Evolutionary conservation across 2,329 filamentous ascomycete genomes (phyloP).

Genomic region (Pezicula radicicola): DNA sequence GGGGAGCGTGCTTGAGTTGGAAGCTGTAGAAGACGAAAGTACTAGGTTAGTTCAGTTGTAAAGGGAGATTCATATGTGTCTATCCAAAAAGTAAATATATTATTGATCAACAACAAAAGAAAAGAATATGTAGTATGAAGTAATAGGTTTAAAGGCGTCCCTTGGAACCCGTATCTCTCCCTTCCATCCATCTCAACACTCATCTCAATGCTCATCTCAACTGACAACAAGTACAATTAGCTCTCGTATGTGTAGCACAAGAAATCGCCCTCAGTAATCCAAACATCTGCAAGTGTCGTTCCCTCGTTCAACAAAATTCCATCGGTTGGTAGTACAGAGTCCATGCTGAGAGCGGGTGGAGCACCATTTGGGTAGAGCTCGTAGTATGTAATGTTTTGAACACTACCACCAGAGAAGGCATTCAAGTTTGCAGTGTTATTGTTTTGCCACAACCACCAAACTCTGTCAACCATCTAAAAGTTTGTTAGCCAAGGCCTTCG

Average conservation of each 20-base stretch:
- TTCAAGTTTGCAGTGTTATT: neutral
- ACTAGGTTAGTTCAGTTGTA: no score
- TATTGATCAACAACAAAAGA: no score
- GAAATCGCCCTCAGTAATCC: conserved; percentile 4
- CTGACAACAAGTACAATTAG: no score
- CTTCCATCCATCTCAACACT: no score
- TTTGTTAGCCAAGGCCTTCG: neutral
- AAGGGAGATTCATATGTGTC: no score
- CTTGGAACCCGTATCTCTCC: no score
- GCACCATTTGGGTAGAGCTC: conserved; percentile 5
- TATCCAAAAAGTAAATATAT: no score
- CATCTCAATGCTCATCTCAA: no score
- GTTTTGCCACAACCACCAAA: conserved; percentile 7
- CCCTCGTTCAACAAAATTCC: conserved; percentile 1
- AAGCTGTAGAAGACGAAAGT: no score
- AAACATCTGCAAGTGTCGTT: conserved; percentile 1
- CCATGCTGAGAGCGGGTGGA: conserved; percentile 3
- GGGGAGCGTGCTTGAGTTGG: no score
- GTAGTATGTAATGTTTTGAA: neutral
- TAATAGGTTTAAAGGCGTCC: no score
- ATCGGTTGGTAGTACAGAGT: conserved; percentile 2
- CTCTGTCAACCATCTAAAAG: conserved; percentile 4
- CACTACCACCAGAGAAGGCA: conserved; percentile 4
- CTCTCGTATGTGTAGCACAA: conserved; percentile 4
- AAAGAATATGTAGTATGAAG: no score